Evolutionary conservation across 768 basidiomycete genomes (phyloP), one percentile per base, ranked within the genome.

Genomic region (Boletus tylopilopsis): DNA sequence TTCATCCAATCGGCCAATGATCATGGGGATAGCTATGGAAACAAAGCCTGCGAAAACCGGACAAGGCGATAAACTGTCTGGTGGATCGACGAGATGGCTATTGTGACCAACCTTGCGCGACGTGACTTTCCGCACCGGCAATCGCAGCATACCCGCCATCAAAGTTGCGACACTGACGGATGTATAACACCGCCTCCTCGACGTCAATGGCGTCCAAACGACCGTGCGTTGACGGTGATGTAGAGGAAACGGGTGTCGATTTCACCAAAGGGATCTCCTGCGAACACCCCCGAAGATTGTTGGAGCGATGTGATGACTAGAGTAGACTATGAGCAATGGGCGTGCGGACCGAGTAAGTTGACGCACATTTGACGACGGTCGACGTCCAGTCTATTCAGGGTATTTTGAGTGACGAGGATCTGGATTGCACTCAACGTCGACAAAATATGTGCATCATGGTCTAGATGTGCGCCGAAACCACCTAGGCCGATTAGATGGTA

Each of bases 361-460:
- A 73, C 82, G 51, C 42, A 92, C 94, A 97, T 60, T 80, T 71
- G 29, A 82, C 80, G 30, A 94, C 77, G 79, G 37, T 83, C 78
- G 11, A 77, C 63, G 64, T 97, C 79, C 4, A 94, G 56, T 33
- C 79, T 71, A 59, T 91, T 80, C 45, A 92, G 66, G 0, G 92
- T 87, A 56, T 90, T 82, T 57, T 94, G 90, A 49, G 83, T 96
- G 46, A 84, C 68, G 27, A 99, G 75, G 47, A 98, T 90, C 66
- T 98, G 96, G n/a, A 99, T 85, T 3, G 89, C 95, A 53, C 91
- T 94, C 32, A 93, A 72, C 0, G 95, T 98, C 3, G 90, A 74
- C 19, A 85, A 79, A 1, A 97, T 68, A 62, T 98, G 92, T 0
- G 87, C 90, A 65, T 99, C 96, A 60, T 99, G 96, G 21, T 81